Evolutionary conservation across 352 stramenopile species (phyloP), one percentile per base, ranked within the genome.

Genomic region (Paralagenidium karlingii): DNA sequence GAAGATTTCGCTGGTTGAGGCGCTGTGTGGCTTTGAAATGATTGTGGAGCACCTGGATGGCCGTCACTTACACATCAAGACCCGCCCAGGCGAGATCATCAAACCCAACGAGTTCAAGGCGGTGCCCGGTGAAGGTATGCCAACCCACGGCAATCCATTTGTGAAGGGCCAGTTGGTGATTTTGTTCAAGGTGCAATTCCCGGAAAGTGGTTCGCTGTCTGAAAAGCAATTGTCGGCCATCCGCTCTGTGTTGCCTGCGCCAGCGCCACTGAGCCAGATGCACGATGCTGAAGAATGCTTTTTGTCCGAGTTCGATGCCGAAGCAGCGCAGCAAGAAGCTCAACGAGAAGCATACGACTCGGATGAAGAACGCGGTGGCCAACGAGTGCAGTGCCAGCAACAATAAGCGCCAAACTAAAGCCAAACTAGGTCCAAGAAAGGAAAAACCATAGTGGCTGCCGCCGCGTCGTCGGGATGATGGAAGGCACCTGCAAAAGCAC

Each of bases 81-180:
- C 83, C 10, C 65, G 67, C 31, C 82, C 89, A 19, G 89, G 87
- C 44, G 83, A 97, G 67, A 77, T 97, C 46, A 96, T 96, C 48
- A 87, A 90, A 67, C 80, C 77, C 28, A 87, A 94, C 59, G 66
- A 82, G 63, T 84, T 97, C 48, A 96, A 97, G 65, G 69, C 89
- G 15, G 77, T 99, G 24, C 68, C 89, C 34, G 82, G 90, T 49
- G 95, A 99, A 54, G 96, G 96, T 36, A 99, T 99, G 96, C 96
- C 95, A 13, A 94, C 90, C 18, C 81, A 96, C 56, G 94, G 95
- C 37, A 98, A 98, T 64, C 92, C 93, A 20, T 99, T 98, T 55
- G 86, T 97, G 16, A 96, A 97, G 65, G 96, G 96, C n/a, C 86
- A 96, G 49, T 69, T 99, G 18, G 98, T 98, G 30, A 92, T 99